Conservation (phyloP, 306 rosid genomes). For the Acacia melanoxylon region DNA sequence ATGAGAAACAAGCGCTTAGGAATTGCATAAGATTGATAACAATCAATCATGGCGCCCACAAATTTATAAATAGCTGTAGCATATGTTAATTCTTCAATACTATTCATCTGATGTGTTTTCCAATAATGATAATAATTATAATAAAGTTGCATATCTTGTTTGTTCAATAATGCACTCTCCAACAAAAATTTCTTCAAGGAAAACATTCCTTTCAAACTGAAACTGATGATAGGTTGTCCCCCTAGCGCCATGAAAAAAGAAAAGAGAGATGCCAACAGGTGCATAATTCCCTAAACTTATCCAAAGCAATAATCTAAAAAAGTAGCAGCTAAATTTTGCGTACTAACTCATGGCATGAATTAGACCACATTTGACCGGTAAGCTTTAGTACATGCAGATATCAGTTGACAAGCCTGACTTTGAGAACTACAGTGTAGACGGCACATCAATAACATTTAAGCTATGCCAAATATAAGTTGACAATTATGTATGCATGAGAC, state of each 20-base stretch:
- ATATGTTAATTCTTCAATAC: background rate
- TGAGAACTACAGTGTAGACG: background rate
- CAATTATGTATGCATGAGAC: slow-evolving; percentile 16
- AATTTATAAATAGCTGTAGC: background rate
- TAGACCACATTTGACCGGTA: background rate
- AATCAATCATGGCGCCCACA: background rate
- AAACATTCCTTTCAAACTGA: background rate
- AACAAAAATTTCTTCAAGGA: background rate
- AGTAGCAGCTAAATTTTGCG: background rate
- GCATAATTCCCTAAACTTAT: background rate
- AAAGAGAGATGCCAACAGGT: background rate
- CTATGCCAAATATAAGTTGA: slow-evolving; percentile 14
- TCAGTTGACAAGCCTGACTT: background rate
- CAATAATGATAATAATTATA: background rate
- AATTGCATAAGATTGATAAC: background rate
- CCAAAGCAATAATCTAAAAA: background rate
- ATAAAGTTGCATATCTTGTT: background rate
- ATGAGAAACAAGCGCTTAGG: background rate
- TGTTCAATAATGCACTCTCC: background rate
- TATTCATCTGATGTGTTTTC: background rate
- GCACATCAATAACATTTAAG: background rate
- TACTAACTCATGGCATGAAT: background rate
- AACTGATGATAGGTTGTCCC: background rate
- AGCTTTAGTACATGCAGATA: background rate
- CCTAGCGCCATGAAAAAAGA: background rate